phyloP scores from a whole-genome alignment of 805 yeast species.

The Candida quercuum region DNA sequence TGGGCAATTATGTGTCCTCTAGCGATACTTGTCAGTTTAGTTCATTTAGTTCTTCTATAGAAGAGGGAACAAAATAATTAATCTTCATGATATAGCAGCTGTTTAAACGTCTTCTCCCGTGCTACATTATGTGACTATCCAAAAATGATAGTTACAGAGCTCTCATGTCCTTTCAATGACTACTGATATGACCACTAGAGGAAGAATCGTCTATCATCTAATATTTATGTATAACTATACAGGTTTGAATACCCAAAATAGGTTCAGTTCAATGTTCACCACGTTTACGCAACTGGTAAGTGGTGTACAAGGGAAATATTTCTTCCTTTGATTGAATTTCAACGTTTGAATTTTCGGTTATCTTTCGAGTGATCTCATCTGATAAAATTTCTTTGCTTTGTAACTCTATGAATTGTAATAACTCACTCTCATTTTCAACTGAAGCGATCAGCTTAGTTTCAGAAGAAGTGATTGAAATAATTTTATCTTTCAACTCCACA shows the following conservation, averaged over 20 bases:
- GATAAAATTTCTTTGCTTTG: constrained; percentile 29
- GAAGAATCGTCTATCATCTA: too few relatives aligned
- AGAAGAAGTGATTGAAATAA: constrained; percentile 28
- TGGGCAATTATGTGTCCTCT: too few relatives aligned
- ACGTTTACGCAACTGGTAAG: constrained; percentile 53
- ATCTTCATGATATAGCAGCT: too few relatives aligned
- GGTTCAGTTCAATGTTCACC: constrained; percentile 46
- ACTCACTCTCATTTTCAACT: constrained; percentile 26
- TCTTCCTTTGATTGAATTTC: constrained; percentile 20
- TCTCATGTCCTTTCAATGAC: too few relatives aligned
- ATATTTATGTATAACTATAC: too few relatives aligned
- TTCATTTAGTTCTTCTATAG: too few relatives aligned
- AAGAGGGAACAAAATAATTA: too few relatives aligned
- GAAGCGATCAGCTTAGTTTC: constrained; percentile 30
- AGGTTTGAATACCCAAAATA: background rate
- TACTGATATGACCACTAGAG: too few relatives aligned
- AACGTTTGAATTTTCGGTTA: constrained; percentile 14
- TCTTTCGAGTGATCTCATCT: constrained; percentile 24
- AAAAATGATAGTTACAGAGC: too few relatives aligned
- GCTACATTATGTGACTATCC: too few relatives aligned
- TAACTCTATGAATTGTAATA: constrained; percentile 10
- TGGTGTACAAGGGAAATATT: constrained; percentile 44
- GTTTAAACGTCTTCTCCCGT: too few relatives aligned
- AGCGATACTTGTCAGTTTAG: too few relatives aligned
- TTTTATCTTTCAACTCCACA: constrained; percentile 25